Evolutionary conservation across 164 flowering plant species (phyloP).

Genomic region (Annona cherimola): DNA sequence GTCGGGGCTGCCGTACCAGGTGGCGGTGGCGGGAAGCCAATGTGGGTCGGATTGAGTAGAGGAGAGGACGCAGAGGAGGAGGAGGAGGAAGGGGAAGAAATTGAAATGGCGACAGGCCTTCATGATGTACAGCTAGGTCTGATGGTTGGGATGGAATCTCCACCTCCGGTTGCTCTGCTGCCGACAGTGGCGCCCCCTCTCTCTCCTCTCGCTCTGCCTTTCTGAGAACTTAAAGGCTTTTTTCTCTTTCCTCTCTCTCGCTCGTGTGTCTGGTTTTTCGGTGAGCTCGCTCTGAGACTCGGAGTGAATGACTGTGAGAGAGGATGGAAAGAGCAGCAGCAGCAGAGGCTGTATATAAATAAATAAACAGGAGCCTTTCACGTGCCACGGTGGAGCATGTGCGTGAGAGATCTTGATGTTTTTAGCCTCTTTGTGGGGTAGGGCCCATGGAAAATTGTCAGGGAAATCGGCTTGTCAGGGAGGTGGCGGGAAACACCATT

Average conservation of each 20-base stretch:
- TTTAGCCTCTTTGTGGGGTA: neutral
- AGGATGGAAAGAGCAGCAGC: no score
- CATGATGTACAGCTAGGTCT: constrained; percentile 25
- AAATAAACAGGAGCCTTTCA: neutral
- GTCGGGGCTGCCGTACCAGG: constrained; percentile 96
- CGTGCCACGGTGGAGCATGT: neutral
- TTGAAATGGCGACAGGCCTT: constrained; percentile 16
- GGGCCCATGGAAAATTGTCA: neutral
- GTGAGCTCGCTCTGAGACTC: no score
- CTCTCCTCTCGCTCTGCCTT: neutral
- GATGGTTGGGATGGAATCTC: neutral
- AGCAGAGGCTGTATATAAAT: constrained; percentile 7
- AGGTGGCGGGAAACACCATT: no score
- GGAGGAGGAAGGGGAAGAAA: neutral
- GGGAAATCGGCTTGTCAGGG: constrained; percentile 1
- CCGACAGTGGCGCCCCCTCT: constrained; percentile 13
- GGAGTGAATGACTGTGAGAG: no score
- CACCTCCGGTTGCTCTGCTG: constrained; percentile 7
- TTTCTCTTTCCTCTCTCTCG: neutral
- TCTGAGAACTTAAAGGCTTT: neutral
- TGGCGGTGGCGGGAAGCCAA: constrained; percentile 87
- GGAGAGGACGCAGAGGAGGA: neutral
- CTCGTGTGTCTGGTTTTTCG: neutral
- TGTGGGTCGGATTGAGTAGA: constrained; percentile 24
- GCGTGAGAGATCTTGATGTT: neutral